Conservation (phyloP, 495 filamentous ascomycete species). For the Penicillium antarcticum region DNA sequence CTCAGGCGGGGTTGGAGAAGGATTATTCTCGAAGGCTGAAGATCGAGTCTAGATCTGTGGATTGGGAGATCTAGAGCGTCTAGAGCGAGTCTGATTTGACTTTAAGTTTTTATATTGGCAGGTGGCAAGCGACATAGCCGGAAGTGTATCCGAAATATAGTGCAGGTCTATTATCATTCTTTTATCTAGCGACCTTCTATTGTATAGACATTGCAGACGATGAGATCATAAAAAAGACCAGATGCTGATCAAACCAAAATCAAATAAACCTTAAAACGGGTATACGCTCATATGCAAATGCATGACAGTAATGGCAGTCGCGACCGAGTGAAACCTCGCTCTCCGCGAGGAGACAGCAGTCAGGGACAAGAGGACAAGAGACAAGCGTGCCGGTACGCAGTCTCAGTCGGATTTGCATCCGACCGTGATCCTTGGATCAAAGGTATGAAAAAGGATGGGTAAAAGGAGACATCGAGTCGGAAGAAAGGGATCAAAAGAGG, state of each 20-base stretch:
- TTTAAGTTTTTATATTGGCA: not conserved
- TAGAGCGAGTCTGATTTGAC: too few relatives aligned
- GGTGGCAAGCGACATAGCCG: too few relatives aligned
- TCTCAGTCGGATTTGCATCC: not conserved
- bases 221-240: not conserved
- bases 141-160: too few relatives aligned
- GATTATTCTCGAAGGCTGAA: not conserved
- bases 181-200: not conserved
- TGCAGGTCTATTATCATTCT: too few relatives aligned
- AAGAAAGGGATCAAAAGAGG: conserved; percentile 7
- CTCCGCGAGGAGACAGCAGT: not conserved
- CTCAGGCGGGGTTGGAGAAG: conserved; percentile 4
- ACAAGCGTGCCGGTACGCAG: not conserved
- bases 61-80: not conserved
- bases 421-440: conserved; percentile 3
- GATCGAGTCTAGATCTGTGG: not conserved
- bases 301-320: not conserved
- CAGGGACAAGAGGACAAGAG: not conserved
- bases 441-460: not conserved
- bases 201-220: not conserved
- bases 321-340: not conserved
- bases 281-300: conserved; percentile 37
- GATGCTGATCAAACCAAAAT: conserved; percentile 10
- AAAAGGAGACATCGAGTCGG: conserved; percentile 15
- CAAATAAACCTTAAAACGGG: conserved; percentile 15